Evolutionary conservation across 2,329 filamentous ascomycete species (phyloP), one percentile per base, ranked within the genome.

Genomic region (Apiospora pterosperma): DNA sequence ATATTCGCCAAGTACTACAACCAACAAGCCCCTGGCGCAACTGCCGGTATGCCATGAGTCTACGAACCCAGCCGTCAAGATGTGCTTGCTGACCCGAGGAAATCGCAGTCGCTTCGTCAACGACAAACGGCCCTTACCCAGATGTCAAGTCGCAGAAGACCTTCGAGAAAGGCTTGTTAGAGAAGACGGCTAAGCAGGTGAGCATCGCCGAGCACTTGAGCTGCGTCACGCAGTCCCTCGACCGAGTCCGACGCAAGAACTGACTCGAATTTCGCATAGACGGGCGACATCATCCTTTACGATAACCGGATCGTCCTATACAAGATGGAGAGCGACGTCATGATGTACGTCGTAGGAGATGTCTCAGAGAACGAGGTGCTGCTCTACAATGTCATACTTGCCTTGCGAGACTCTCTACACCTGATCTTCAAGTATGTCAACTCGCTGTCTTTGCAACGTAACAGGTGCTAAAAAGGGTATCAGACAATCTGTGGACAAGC

Each of bases 261-360:
- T 65, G 31, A 65, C 48, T 11, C 31, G n/a, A 7, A 38, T 16
- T n/a, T 5, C 48, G 1, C n/a, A 48, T 10, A 62, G 61, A 63
- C 61, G 31, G 61, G 91, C 72, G 96, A 98, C 81, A 96, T 99
- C 73, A 96, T 99, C 72, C 88, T 99, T 64, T 98, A 97, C 81
- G 96, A 99, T 81, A 96, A 96, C 81, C 89, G 93, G 73, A 91
- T 99, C 67, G 93, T 98, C 63, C 90, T 98, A 62, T 99, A 97
- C 85, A 99, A 99, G 88, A 91, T 91, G 82, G 96, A 99, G 83
- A 93, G 92, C 72, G 96, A 99, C 78, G 92, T 98, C 64, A 97
- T 97, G 91, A 88, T 88, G 76, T 98, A 98, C 77, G 91, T 98
- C 31, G 92, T 99, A 12, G 95, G 95, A 69, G 89, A 90, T 63